Evolutionary conservation across 371 early-diverging fungal species (phyloP).

Genomic region (Catenaria anguillulae): DNA sequence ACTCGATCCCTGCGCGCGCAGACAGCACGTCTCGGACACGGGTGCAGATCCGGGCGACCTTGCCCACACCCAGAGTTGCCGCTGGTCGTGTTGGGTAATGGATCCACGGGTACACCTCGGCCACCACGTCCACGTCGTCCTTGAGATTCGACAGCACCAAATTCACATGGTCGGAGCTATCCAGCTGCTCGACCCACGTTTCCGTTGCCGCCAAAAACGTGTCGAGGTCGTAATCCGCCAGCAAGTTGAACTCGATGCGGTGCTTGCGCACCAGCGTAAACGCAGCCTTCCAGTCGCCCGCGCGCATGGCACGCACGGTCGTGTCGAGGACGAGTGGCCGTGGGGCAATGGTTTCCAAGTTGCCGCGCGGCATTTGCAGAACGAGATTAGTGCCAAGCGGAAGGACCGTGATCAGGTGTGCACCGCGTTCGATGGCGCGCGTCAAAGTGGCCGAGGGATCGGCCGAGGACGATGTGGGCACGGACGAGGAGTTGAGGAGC

Average conservation of each 20-base stretch:
- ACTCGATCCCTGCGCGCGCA: constrained; percentile 35
- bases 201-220: constrained; percentile 48
- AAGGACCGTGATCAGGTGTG: constrained; percentile 61
- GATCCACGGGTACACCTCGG: constrained; percentile 40
- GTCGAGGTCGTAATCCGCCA: constrained; percentile 60
- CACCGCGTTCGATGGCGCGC: constrained; percentile 61
- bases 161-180: constrained; percentile 73
- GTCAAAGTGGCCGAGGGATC: constrained; percentile 10
- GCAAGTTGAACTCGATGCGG: constrained; percentile 80
- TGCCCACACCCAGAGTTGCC: constrained; percentile 18
- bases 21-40: constrained; percentile 49
- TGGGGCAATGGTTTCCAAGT: constrained; percentile 88
- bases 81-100: constrained; percentile 3
- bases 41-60: constrained; percentile 66
- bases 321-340: constrained; percentile 73
- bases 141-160: constrained; percentile 48
- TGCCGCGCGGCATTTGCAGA: constrained; percentile 93
- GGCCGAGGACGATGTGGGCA: too few relatives aligned
- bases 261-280: constrained; percentile 74
- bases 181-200: constrained; percentile 56
- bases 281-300: constrained; percentile 58
- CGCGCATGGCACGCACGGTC: constrained; percentile 53
- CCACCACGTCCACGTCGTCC: constrained; percentile 49
- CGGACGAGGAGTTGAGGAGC: background rate
- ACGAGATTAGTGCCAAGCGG: constrained; percentile 56